Base-by-base conservation (phyloP, 768 basidiomycete genomes). In the Steccherinum ochraceum region DNA sequence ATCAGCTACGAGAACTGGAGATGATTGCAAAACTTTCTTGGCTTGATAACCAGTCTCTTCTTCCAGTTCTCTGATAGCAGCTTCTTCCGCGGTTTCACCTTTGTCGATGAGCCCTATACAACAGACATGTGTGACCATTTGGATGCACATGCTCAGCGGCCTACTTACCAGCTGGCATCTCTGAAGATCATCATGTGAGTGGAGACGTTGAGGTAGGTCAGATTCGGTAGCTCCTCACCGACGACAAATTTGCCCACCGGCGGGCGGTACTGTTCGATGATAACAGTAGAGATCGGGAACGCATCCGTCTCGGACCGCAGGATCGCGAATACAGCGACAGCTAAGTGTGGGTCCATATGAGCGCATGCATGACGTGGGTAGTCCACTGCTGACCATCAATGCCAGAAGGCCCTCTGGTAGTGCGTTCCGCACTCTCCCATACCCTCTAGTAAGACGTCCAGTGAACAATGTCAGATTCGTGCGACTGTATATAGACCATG, bases 1-100 rank as follows among this genome's bases (percentile, higher is more conserved):
- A 63, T 92, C 88, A 53, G 66, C 70, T 27, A 86, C 85, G 21
- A 85, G 61, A 20, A 83, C 58, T 2, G 84, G 81, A 5, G 81
- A 80, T 1, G 76, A 70, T 53, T 90, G 79, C 25, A 86, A 60
- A 24, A 93, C 73, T 46, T 73, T 64, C 46, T 77, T 71, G 2
- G 85, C 86, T 48, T 76, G 81, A 68, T 81, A 95, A 3, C 94
- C 94, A 2, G 94, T 96, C 67, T 98, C 95, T 69, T 98, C 95
- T 60, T 83, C 76, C 12, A 98, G 77, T 65, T 98, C 95, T 19
- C 95, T 80, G 30, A 93, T 74, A 1, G 93, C 94, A 1, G 92
- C 79, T 16, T 77, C 68, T 66, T 87, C 89, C 0, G 90, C 75
- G 0, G 84, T 81, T 72, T 98, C 95, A 0, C 82, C 81, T 52